phyloP scores from a whole-genome alignment of 805 yeast species.

The Myxozyma neglecta region DNA sequence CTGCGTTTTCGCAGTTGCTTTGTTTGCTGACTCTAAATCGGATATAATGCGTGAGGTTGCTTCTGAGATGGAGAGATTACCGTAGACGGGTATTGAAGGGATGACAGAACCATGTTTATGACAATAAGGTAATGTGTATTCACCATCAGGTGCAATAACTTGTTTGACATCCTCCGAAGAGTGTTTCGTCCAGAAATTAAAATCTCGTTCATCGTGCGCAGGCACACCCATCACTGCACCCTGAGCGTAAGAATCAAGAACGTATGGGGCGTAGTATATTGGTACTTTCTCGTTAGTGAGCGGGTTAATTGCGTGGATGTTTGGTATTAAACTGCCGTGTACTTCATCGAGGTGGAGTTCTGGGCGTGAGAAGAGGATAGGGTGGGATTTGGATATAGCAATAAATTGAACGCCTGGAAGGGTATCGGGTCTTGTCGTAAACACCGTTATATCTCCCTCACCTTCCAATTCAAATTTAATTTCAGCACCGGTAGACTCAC shows the following conservation, averaged over 20 bases:
- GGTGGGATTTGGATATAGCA: conserved; percentile 75
- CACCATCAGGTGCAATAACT: conserved; percentile 49
- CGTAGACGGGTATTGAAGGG: conserved; percentile 48
- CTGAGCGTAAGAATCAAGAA: conserved; percentile 75
- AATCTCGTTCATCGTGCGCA: conserved; percentile 85
- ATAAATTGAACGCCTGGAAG: conserved; percentile 77
- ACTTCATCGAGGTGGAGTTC: conserved; percentile 53
- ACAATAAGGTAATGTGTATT: conserved; percentile 40
- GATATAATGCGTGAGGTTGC: conserved; percentile 54
- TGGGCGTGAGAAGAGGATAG: conserved; percentile 47
- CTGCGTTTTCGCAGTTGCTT: conserved; percentile 54
- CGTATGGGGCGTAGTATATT: conserved; percentile 88
- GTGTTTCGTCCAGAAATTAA: conserved; percentile 72
- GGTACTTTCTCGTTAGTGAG: conserved; percentile 55
- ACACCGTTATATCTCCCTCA: conserved; percentile 49
- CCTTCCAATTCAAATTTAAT: conserved; percentile 47
- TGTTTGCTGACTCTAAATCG: conserved; percentile 42
- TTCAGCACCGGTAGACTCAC: conserved; percentile 78
- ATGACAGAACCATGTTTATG: conserved; percentile 52
- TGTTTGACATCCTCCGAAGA: conserved; percentile 48
- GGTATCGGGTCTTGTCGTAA: conserved; percentile 91
- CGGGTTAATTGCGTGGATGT: conserved; percentile 57
- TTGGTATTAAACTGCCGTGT: conserved; percentile 57
- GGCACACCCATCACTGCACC: conserved; percentile 99
- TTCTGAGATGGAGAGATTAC: conserved; percentile 51